Evolutionary conservation across 2,329 filamentous ascomycete genomes (phyloP), one percentile per base, ranked within the genome.

Genomic region (Drechslerella dactyloides): DNA sequence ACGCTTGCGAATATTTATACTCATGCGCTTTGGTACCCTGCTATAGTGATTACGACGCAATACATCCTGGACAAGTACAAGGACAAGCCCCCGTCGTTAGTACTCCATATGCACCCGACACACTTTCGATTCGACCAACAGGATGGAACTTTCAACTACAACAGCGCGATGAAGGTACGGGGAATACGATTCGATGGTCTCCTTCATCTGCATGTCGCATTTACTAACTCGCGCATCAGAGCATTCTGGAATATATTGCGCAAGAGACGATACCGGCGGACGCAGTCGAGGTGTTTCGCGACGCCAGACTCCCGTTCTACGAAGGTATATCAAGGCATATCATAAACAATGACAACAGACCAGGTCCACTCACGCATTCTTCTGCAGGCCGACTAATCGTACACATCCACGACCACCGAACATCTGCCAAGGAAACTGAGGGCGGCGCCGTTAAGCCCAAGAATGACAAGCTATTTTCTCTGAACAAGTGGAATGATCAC

Each of bases 121-220:
- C 89, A 96, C 80, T 97, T 96, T 78, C 87, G 90, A 66, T 96
- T 99, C 81, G 93, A 97, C 76, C 87, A 92, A 76, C 93, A 97
- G 80, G 92, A 96, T 79, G 90, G 93, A 77, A 93, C 90, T 78
- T 97, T 96, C 76, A 85, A 86, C 3, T 97, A 97, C 80, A 90
- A 91, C 77, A 96, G 92, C 19, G 92, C 94, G 23, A 97, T 97
- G 93, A 87, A 85, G 76, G 76, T 77, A 70, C 53, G 73, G 64
- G 55, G 17, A 50, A 57, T n/a, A 64, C 23, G 7, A 23, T 23
- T n/a, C 37, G 30, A 5, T 30, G 19, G 37, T 19, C 15, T 51
- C 21, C 33, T 19, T 15, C 30, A 17, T 52, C 15, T 23, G 15
- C 35, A 50, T 50, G 19, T 46, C 15, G 24, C 19, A 24, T 44